Percentiles rank a stretch among this genome's conserved stretches.
Evolutionary conservation across 2,329 filamentous ascomycete species (phyloP).

Genomic region (Zalaria sp.): DNA sequence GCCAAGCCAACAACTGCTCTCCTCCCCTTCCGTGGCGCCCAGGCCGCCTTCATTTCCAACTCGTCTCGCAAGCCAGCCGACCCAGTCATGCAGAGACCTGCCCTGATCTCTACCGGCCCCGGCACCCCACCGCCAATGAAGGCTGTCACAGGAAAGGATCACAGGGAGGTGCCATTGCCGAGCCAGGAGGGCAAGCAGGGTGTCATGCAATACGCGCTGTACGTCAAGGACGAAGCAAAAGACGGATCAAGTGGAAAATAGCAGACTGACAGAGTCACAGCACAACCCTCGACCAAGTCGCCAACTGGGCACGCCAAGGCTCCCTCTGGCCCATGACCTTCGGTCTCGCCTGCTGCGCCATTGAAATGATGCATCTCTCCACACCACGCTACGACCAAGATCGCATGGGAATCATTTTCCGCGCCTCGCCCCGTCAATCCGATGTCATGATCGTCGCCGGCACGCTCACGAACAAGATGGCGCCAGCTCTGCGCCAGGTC

Average conservation of each 20-base stretch:
- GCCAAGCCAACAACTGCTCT: constrained; percentile 52
- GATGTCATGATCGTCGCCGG: constrained; percentile 91
- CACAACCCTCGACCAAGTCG: constrained; percentile 62
- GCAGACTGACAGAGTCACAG: constrained; percentile 27
- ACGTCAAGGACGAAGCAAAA: constrained; percentile 27
- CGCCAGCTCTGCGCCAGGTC: constrained; percentile 69
- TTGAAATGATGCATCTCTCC: constrained; percentile 89
- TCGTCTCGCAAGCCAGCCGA: constrained; percentile 51
- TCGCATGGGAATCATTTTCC: constrained; percentile 79
- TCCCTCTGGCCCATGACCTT: constrained; percentile 86
- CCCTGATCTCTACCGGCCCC: constrained; percentile 39
- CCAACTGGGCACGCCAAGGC: constrained; percentile 74
- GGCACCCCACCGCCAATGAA: constrained; percentile 38
- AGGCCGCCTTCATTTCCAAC: constrained; percentile 49
- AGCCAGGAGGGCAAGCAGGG: constrained; percentile 72
- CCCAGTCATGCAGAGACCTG: constrained; percentile 35
- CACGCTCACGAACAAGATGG: constrained; percentile 94
- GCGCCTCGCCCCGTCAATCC: constrained; percentile 72
- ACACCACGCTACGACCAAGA: constrained; percentile 84
- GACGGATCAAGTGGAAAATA: background rate
- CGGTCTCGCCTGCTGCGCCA: constrained; percentile 73
- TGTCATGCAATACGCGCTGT: constrained; percentile 75
- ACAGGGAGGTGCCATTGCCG: constrained; percentile 56
- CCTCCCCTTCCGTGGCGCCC: constrained; percentile 46
- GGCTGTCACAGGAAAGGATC: constrained; percentile 34